Evolutionary conservation across 805 yeast genomes (phyloP).

Genomic region (Lachancea cidri): DNA sequence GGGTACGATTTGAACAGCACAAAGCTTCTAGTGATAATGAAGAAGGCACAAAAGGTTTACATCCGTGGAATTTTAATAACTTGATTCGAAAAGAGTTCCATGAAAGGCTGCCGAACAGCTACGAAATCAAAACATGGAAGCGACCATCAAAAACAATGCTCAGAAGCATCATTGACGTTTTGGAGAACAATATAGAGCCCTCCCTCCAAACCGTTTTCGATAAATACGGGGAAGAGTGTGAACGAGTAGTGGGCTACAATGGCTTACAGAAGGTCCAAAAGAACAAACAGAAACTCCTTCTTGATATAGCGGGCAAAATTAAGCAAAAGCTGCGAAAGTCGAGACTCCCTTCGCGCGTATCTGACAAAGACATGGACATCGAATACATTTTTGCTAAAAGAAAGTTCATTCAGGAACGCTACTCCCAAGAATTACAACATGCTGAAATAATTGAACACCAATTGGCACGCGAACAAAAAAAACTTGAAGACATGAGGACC

Average conservation of each 20-base stretch:
- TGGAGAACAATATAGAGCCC: constrained; percentile 22
- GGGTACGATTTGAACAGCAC: constrained; percentile 9
- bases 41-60: constrained; percentile 4
- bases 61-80: constrained; percentile 27
- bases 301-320: constrained; percentile 22
- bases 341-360: constrained; percentile 23
- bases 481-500: constrained; percentile 13
- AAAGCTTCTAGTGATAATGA: constrained; percentile 1
- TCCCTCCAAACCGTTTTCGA: constrained; percentile 22
- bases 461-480: constrained; percentile 17
- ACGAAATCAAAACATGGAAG: constrained; percentile 23
- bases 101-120: constrained; percentile 17
- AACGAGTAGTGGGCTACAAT: constrained; percentile 11
- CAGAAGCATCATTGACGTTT: constrained; percentile 16
- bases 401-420: constrained; percentile 22
- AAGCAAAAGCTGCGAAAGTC: constrained; percentile 17
- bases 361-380: constrained; percentile 25
- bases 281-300: constrained; percentile 18
- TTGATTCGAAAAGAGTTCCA: constrained; percentile 18
- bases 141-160: constrained; percentile 18
- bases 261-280: constrained; percentile 13
- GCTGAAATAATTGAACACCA: constrained; percentile 23
- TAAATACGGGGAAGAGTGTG: constrained; percentile 19
- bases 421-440: constrained; percentile 19
- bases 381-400: constrained; percentile 31